Evolutionary conservation across 164 flowering plant species (phyloP).

Genomic region (Platanus orientalis): DNA sequence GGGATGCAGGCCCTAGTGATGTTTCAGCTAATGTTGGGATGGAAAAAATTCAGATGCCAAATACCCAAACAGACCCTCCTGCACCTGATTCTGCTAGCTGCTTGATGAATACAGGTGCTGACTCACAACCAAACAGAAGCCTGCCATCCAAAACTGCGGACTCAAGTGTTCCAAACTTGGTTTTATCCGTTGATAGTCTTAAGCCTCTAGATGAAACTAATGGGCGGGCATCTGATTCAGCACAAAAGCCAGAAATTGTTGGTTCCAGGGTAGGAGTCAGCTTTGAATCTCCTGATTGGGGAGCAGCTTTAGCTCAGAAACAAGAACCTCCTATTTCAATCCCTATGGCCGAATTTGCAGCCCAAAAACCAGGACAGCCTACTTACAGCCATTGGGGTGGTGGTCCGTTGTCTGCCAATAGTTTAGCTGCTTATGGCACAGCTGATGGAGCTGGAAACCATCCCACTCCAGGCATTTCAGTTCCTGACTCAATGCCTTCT

Average conservation of each 20-base stretch:
- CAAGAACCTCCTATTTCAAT: constrained; percentile 23
- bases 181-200: constrained; percentile 11
- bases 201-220: constrained; percentile 19
- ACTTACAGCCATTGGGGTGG: constrained; percentile 29
- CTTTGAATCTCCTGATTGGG: constrained; percentile 31
- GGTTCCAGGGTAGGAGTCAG: constrained; percentile 9
- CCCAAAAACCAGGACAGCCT: constrained; percentile 9
- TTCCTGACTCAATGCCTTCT: neutral
- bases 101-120: constrained; percentile 6
- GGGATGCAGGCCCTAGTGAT: neutral
- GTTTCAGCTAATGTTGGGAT: neutral
- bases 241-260: constrained; percentile 18
- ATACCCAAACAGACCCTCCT: constrained; percentile 10
- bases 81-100: constrained; percentile 14
- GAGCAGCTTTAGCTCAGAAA: constrained; percentile 22
- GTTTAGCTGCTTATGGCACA: constrained; percentile 19
- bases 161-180: constrained; percentile 21
- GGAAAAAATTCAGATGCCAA: constrained; percentile 2
- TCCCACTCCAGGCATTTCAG: constrained; percentile 18
- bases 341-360: neutral
- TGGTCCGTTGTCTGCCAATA: constrained; percentile 21
- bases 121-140: neutral
- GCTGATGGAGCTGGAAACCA: constrained; percentile 23
- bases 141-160: constrained; percentile 14
- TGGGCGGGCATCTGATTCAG: constrained; percentile 24